Evolutionary conservation across 768 basidiomycete species (phyloP).

Genomic region (Leccinum pellstonianum): DNA sequence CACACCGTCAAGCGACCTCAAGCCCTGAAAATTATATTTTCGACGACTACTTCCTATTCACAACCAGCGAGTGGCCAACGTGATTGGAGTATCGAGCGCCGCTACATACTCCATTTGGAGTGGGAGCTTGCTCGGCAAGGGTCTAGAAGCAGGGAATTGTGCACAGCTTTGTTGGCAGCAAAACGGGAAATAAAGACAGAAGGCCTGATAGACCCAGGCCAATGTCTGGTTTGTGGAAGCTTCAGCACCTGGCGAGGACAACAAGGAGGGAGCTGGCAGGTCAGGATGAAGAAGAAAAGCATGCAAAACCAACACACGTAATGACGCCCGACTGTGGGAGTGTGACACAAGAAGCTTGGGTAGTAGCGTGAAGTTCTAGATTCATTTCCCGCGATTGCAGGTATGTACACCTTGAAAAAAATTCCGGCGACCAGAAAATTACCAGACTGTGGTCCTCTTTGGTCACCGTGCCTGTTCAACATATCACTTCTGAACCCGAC

Average conservation of each 20-base stretch:
- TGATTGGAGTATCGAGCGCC: conserved; percentile 69
- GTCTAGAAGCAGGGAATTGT: conserved; percentile 48
- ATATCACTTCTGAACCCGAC: conserved; percentile 53
- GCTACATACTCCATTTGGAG: conserved; percentile 53
- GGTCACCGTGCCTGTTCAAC: conserved; percentile 60
- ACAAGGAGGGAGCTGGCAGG: conserved; percentile 59
- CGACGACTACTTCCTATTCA: conserved; percentile 51
- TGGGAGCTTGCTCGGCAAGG: conserved; percentile 65
- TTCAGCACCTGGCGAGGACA: conserved; percentile 45
- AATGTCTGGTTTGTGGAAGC: conserved; percentile 32
- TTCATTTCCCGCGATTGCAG: conserved; percentile 12
- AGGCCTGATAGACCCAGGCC: conserved; percentile 52
- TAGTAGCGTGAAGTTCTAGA: conserved; percentile 4
- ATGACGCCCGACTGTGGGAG: conserved; percentile 50
- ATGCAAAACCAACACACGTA: conserved; percentile 69
- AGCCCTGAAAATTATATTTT: conserved; percentile 63
- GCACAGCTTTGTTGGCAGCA: conserved; percentile 38
- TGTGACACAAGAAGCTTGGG: conserved; percentile 20
- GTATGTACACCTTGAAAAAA: conserved; percentile 41
- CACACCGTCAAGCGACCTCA: conserved; percentile 57
- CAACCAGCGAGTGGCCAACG: conserved; percentile 59
- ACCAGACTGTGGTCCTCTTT: conserved; percentile 32
- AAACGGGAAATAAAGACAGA: conserved; percentile 47
- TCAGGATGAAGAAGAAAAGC: conserved; percentile 70
- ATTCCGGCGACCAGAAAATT: conserved; percentile 45